A percentile compares a stretch with the other conserved stretches of the same genome.
These are phyloP conservation scores for Penicillium sp. DNA, from an alignment of 2,329 filamentous ascomycete genomes.

Conservation along the genomic window DNA sequence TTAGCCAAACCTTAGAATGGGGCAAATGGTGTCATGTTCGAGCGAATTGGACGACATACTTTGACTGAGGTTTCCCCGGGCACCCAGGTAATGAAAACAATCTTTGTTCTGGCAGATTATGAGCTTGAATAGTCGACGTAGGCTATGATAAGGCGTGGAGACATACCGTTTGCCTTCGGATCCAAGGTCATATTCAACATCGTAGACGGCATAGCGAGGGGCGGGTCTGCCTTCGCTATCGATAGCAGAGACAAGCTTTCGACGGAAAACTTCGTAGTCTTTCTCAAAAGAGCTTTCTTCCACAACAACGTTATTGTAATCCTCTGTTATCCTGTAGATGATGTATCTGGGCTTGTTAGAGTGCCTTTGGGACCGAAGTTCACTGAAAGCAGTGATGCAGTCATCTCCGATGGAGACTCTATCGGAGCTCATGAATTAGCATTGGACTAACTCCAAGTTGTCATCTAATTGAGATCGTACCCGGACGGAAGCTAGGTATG, in stretches of 20 bases:
- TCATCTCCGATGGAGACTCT: neutral
- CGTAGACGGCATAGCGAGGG: slow-evolving; percentile 17
- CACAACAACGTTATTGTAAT: slow-evolving; percentile 5
- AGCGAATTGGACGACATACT: neutral
- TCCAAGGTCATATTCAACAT: slow-evolving; percentile 17
- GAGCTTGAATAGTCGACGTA: neutral
- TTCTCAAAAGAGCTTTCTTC: slow-evolving; percentile 11
- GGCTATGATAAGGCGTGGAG: neutral
- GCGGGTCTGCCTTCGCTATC: neutral
- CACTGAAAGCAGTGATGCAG: slow-evolving; percentile 1
- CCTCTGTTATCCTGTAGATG: slow-evolving; percentile 16
- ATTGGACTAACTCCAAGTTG: no score
- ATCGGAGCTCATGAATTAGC: neutral
- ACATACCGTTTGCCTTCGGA: slow-evolving; percentile 9
- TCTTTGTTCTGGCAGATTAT: neutral
- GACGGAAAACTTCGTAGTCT: slow-evolving; percentile 13
- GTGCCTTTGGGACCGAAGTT: slow-evolving; percentile 1
- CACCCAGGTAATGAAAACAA: slow-evolving; percentile 16
- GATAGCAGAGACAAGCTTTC: slow-evolving; percentile 6
- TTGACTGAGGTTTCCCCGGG: slow-evolving; percentile 9
- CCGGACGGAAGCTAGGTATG: neutral
- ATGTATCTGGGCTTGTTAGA: slow-evolving; percentile 8
- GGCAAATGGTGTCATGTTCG: neutral
- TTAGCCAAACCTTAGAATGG: neutral
- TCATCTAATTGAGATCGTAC: neutral